Conservation (phyloP, 371 early-diverging fungal species). For the Mucor piriformis region DNA sequence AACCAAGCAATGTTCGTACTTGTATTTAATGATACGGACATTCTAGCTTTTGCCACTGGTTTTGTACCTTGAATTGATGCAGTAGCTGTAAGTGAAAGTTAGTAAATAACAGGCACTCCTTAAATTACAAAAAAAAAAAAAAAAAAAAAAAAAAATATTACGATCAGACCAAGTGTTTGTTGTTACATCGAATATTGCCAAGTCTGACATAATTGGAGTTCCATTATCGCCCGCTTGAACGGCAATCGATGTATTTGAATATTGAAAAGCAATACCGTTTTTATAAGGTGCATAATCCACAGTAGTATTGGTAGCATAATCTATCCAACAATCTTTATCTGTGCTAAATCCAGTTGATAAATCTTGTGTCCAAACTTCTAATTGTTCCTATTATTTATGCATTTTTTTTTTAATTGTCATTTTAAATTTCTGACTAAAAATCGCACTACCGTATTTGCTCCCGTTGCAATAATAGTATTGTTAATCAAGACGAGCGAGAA, state of each 20-base stretch:
- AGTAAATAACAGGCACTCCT: neutral
- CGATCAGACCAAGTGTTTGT: slow-evolving; percentile 17
- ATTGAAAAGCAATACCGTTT: slow-evolving; percentile 19
- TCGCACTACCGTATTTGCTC: slow-evolving; percentile 30
- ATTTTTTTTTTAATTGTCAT: neutral
- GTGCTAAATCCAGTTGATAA: slow-evolving; percentile 27
- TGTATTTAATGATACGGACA: slow-evolving; percentile 21
- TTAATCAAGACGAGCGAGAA: slow-evolving; percentile 15
- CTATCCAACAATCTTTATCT: slow-evolving; percentile 20
- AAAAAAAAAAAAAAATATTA: neutral
- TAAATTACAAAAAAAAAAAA: too few relatives aligned
- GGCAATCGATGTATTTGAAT: slow-evolving; percentile 12
- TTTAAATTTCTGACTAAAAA: too few relatives aligned
- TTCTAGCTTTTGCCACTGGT: slow-evolving; percentile 19
- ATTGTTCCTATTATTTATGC: slow-evolving; percentile 10
- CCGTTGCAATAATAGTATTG: slow-evolving; percentile 15
- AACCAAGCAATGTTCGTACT: slow-evolving; percentile 18
- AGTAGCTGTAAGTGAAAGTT: neutral
- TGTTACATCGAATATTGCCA: slow-evolving; percentile 8
- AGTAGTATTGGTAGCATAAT: neutral
- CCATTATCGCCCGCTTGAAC: slow-evolving; percentile 20
- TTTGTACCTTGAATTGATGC: slow-evolving; percentile 3
- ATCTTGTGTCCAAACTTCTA: slow-evolving; percentile 37
- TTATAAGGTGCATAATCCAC: slow-evolving; percentile 1
- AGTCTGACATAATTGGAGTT: slow-evolving; percentile 4